Percentiles rank a stretch among this genome's conserved stretches.
Conservation (phyloP, 2,329 filamentous ascomycete species). For the Monilinia fructigena region DNA sequence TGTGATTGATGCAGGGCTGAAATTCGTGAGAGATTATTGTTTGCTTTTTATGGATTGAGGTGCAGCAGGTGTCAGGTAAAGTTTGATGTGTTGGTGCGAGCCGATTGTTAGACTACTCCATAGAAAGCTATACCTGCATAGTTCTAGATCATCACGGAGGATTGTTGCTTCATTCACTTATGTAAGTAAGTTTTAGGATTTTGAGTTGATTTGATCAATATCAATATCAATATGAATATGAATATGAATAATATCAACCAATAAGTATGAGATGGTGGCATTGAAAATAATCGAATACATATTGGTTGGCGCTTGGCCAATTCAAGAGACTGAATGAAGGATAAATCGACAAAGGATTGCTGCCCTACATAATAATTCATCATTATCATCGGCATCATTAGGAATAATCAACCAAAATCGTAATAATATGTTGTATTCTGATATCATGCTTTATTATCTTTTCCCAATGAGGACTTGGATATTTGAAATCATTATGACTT, state of each 20-base stretch:
- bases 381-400: neutral
- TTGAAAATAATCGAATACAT: neutral
- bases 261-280: neutral
- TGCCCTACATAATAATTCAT: constrained; percentile 9
- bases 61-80: constrained; percentile 17
- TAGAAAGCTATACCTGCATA: constrained; percentile 6
- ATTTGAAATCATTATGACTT: neutral
- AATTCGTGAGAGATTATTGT: constrained; percentile 21
- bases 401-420: neutral
- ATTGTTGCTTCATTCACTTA: constrained; percentile 3
- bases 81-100: constrained; percentile 24
- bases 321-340: neutral
- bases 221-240: too few relatives aligned
- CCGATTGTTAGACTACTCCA: constrained; percentile 18
- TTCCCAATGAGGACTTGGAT: neutral
- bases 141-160: constrained; percentile 5
- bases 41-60: constrained; percentile 30
- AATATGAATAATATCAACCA: neutral
- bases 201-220: neutral
- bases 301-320: too few relatives aligned
- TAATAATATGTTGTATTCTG: neutral
- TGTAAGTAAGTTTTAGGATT: neutral
- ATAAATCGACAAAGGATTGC: neutral
- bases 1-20: constrained; percentile 22
- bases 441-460: neutral